phyloP scores from a whole-genome alignment of 371 early-diverging fungal genomes.

The Conidiobolus incongruus region DNA sequence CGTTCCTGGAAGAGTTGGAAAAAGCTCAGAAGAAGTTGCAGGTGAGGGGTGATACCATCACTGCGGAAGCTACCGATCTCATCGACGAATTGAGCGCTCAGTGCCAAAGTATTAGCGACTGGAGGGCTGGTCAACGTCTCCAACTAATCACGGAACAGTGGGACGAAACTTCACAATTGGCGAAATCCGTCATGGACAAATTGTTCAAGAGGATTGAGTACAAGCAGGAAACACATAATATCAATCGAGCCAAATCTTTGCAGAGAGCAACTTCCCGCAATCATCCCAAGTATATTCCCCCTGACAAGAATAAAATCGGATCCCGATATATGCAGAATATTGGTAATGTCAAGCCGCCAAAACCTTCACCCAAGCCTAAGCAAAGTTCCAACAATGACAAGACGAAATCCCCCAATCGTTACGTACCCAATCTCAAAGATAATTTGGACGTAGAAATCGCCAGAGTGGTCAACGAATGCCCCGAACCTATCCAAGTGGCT shows the following conservation, averaged over 20 bases:
- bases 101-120: too few relatives aligned
- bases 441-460: conserved; percentile 48
- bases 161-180: too few relatives aligned
- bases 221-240: conserved; percentile 14
- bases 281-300: conserved; percentile 6
- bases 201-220: conserved; percentile 21
- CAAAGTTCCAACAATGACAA: too few relatives aligned
- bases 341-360: neutral
- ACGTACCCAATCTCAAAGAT: conserved; percentile 33
- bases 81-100: too few relatives aligned
- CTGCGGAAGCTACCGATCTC: too few relatives aligned
- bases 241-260: neutral
- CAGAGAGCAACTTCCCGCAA: conserved; percentile 3
- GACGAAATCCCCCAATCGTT: conserved; percentile 17
- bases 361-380: neutral
- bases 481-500: conserved; percentile 9
- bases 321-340: conserved; percentile 2
- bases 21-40: conserved; percentile 10
- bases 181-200: too few relatives aligned
- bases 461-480: conserved; percentile 30
- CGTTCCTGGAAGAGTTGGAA: conserved; percentile 18
- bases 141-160: too few relatives aligned
- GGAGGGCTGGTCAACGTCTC: too few relatives aligned
- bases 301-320: neutral
- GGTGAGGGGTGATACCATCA: conserved; percentile 11